phyloP scores from a whole-genome alignment of 768 basidiomycete genomes.

The Mycena crocata region DNA sequence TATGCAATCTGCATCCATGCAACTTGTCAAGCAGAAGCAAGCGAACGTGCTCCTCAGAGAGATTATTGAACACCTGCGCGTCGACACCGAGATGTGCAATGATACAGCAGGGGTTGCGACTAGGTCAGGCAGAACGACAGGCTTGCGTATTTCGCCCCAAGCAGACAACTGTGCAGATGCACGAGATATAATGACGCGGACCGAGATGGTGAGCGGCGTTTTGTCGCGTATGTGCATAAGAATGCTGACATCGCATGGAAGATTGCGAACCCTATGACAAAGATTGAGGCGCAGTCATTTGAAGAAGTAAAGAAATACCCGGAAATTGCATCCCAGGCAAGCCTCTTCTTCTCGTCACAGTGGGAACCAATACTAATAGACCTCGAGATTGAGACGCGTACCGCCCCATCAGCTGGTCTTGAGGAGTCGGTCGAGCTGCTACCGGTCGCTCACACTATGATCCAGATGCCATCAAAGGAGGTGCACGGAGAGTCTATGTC shows the following conservation, averaged over 20 bases:
- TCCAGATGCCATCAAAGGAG: conserved; percentile 69
- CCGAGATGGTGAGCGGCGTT: conserved; percentile 61
- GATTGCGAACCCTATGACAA: conserved; percentile 70
- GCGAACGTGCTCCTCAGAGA: conserved; percentile 94
- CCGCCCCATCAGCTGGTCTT: conserved; percentile 62
- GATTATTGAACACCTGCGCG: conserved; percentile 94
- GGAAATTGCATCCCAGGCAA: conserved; percentile 75
- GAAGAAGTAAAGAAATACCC: conserved; percentile 82
- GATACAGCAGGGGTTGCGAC: conserved; percentile 49
- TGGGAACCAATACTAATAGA: conserved; percentile 71
- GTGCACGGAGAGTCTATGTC: conserved; percentile 45
- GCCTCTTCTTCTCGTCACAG: conserved; percentile 61
- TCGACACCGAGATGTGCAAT: conserved; percentile 88
- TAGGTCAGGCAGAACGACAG: conserved; percentile 55
- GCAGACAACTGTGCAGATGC: no score
- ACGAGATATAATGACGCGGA: no score
- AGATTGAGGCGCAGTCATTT: conserved; percentile 58
- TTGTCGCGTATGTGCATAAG: conserved; percentile 76
- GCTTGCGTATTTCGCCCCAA: no score
- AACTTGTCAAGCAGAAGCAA: conserved; percentile 93
- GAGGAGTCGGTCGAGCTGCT: conserved; percentile 41
- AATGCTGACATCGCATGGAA: conserved; percentile 71
- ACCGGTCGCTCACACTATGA: conserved; percentile 63
- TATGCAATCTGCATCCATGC: conserved; percentile 77
- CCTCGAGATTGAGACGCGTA: conserved; percentile 60